Conservation (phyloP, 148 eudicot genomes). For the Diospyros kaki region DNA sequence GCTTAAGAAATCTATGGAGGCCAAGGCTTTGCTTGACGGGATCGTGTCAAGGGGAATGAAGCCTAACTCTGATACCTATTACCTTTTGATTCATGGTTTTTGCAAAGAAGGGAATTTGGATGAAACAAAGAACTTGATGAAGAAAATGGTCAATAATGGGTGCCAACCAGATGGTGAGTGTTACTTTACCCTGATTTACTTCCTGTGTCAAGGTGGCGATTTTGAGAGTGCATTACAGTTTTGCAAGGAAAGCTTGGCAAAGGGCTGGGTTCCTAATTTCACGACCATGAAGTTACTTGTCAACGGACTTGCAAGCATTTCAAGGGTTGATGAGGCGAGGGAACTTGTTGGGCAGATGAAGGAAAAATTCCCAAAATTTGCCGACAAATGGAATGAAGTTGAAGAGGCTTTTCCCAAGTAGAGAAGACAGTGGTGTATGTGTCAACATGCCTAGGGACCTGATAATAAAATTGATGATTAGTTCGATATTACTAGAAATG, state of each 20-base stretch:
- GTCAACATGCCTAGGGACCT: background rate
- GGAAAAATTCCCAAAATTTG: slow-evolving; percentile 52
- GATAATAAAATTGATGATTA: background rate
- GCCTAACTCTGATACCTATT: slow-evolving; percentile 52
- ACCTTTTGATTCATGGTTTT: slow-evolving; percentile 67
- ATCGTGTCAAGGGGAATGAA: slow-evolving; percentile 49
- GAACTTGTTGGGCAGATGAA: slow-evolving; percentile 58
- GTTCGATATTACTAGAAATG: slow-evolving; percentile 6
- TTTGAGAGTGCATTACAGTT: slow-evolving; percentile 55
- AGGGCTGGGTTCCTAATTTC: slow-evolving; percentile 73
- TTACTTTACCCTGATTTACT: slow-evolving; percentile 66
- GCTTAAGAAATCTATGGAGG: slow-evolving; percentile 60
- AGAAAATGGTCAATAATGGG: slow-evolving; percentile 43
- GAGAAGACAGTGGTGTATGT: slow-evolving; percentile 16
- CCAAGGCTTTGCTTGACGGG: slow-evolving; percentile 74
- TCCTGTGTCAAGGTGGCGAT: slow-evolving; percentile 57
- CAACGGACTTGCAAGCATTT: slow-evolving; percentile 60
- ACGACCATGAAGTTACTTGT: slow-evolving; percentile 71
- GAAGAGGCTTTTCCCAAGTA: slow-evolving; percentile 57
- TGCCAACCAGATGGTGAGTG: slow-evolving; percentile 46
- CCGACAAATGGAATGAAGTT: slow-evolving; percentile 63
- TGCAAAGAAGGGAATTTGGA: slow-evolving; percentile 70
- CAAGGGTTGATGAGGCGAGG: slow-evolving; percentile 67
- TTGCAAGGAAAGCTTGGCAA: slow-evolving; percentile 54
- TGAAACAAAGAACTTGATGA: slow-evolving; percentile 61